Percentiles rank a stretch among this genome's conserved stretches.
Evolutionary conservation across 192 early-diverging fungal genomes (phyloP).

Genomic region (Coemansia umbellata): DNA sequence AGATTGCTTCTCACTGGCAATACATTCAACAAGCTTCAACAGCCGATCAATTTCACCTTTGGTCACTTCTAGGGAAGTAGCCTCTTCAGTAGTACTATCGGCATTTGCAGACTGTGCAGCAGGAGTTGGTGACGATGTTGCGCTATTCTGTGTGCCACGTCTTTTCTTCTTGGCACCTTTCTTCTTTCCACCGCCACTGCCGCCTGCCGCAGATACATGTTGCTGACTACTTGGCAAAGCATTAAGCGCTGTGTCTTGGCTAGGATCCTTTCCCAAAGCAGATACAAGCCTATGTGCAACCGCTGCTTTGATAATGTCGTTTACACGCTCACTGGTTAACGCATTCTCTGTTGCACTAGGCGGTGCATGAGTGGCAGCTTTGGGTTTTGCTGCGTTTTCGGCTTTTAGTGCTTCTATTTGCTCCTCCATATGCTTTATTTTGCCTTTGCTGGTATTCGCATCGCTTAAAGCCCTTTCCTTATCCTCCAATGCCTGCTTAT

Average conservation of each 20-base stretch:
- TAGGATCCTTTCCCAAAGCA: too few relatives aligned
- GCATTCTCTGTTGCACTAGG: too few relatives aligned
- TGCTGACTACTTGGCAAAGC: too few relatives aligned
- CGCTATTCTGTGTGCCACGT: constrained; percentile 13
- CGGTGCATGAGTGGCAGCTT: too few relatives aligned
- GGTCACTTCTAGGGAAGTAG: background rate
- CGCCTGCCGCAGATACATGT: background rate
- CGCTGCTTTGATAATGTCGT: constrained; percentile 26
- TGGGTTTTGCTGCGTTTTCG: too few relatives aligned
- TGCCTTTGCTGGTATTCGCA: background rate
- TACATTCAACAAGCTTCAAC: constrained; percentile 20
- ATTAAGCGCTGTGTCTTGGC: too few relatives aligned
- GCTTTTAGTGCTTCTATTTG: too few relatives aligned
- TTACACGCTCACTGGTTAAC: constrained; percentile 18
- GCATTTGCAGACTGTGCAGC: background rate
- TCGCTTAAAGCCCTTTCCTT: background rate
- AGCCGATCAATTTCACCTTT: constrained; percentile 27
- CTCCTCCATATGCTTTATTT: too few relatives aligned
- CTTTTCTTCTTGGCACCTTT: constrained; percentile 33
- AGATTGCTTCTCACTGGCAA: background rate
- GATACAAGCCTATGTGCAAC: constrained; percentile 18
- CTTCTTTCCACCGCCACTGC: constrained; percentile 12
- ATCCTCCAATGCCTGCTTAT: background rate
- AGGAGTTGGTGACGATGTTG: background rate
- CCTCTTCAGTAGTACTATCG: background rate